Evolutionary conservation across 192 early-diverging fungal species (phyloP), one percentile per base, ranked within the genome.

Genomic region (Backusella circina): DNA sequence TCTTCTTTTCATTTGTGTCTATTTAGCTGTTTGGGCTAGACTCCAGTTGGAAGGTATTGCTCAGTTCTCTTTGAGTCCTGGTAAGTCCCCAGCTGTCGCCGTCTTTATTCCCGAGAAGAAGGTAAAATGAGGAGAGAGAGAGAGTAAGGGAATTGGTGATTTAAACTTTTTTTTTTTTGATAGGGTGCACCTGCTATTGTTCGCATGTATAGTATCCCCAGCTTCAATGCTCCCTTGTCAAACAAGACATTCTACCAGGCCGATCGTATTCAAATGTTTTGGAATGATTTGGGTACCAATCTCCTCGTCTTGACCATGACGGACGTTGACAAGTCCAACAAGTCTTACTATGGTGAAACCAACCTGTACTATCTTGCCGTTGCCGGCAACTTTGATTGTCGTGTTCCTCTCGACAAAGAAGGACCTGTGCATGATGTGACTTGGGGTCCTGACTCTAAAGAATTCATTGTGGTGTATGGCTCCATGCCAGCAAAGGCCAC

Each of bases 301-400:
- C 81, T 99, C 32, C 87, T 98, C 70, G 92, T 98, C 35, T 89
- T 97, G 80, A 95, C 97, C 6, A 93, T 93, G 31, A 98, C 98
- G 36, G 98, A 99, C 38, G 93, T 98, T 41, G 97, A 98, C 83
- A 95, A 91, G 80, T 94, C 96, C 18, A 95, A 95, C 72, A 91
- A 94, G 78, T 95, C 93, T 32, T 99, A 99, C 88, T 99, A 99
- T 80, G 98, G 98, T 75, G 97, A 99, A 80, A 96, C 95, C 28
- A 93, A 91, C 50, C 85, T 99, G 73, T 97, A 95, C 82, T 97
- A 93, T 73, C 82, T 99, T 68, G 88, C 96, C 15, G 94, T 93
- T 1, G 89, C 94, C 44, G 96, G 95, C 8, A 96, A 93, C 83
- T 98, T 93, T 86, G 95, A 97, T 84, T 94, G 95, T 79, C 90